A percentile compares a stretch with the other conserved stretches of the same genome.
These are phyloP conservation scores for Podospora didyma DNA, from an alignment of 495 filamentous ascomycete species.

Conservation along the genomic window DNA sequence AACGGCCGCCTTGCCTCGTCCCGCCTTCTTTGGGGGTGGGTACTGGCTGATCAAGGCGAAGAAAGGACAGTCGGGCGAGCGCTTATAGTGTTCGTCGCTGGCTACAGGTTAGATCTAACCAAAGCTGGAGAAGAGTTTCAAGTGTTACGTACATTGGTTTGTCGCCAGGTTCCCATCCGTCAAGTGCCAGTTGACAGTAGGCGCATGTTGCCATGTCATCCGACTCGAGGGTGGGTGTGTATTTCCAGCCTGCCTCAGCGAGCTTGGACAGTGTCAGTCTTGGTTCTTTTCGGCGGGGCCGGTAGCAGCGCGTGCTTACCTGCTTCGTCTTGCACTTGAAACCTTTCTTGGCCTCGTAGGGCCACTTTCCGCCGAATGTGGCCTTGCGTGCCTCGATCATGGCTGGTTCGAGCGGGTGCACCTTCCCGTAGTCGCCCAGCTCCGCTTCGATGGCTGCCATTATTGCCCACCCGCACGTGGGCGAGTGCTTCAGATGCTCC, in stretches of 20 bases:
- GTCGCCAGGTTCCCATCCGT: constrained; percentile 90
- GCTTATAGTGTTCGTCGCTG: constrained; percentile 81
- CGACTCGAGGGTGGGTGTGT: constrained; percentile 74
- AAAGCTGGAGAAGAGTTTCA: not conserved
- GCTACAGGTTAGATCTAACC: constrained; percentile 15
- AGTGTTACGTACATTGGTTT: constrained; percentile 65
- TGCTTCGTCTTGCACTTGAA: constrained; percentile 85
- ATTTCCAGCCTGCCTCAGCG: constrained; percentile 89
- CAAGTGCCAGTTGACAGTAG: constrained; percentile 80
- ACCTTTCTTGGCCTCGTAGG: constrained; percentile 80
- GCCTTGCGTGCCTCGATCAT: constrained; percentile 72
- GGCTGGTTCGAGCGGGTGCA: constrained; percentile 65
- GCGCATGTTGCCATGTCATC: constrained; percentile 83
- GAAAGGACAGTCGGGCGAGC: constrained; percentile 77
- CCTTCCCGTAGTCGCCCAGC: constrained; percentile 57
- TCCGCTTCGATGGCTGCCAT: constrained; percentile 65
- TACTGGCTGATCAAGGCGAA: constrained; percentile 55
- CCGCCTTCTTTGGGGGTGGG: constrained; percentile 43
- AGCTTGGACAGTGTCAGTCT: constrained; percentile 54
- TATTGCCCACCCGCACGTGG: constrained; percentile 84
- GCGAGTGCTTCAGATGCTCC: constrained; percentile 81
- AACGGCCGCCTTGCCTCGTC: constrained; percentile 47
- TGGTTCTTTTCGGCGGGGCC: not conserved
- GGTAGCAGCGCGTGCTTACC: constrained; percentile 43
- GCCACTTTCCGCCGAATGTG: constrained; percentile 80